phyloP scores from a whole-genome alignment of 371 early-diverging fungal species.

The Apophysomyces trapeziformis region DNA sequence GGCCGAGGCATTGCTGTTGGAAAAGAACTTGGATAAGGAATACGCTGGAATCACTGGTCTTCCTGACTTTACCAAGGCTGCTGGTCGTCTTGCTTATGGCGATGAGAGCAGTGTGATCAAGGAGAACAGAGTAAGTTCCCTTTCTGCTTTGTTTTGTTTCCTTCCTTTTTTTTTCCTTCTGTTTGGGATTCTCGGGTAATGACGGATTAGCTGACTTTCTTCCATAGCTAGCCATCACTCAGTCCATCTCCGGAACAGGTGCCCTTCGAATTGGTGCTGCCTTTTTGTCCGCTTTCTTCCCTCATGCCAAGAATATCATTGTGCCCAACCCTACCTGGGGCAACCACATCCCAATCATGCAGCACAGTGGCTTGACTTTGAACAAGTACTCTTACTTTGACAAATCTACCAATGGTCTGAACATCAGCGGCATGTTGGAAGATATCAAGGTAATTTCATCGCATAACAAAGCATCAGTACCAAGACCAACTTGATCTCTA shows the following conservation, averaged over 20 bases:
- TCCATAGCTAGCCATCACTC: slow-evolving; percentile 80
- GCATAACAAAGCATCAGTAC: not conserved
- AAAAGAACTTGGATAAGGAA: slow-evolving; percentile 87
- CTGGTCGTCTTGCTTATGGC: slow-evolving; percentile 91
- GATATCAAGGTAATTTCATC: slow-evolving; percentile 72
- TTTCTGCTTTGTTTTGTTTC: not conserved
- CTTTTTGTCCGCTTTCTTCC: slow-evolving; percentile 86
- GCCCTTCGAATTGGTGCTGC: slow-evolving; percentile 95
- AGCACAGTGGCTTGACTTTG: slow-evolving; percentile 88
- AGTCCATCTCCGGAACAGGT: slow-evolving; percentile 97
- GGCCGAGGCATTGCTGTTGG: slow-evolving; percentile 82
- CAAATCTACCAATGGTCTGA: slow-evolving; percentile 90
- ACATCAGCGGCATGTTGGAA: slow-evolving; percentile 90
- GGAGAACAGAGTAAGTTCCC: slow-evolving; percentile 68
- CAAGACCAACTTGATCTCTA: slow-evolving; percentile 1
- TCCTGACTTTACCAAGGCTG: slow-evolving; percentile 80
- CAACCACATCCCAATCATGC: slow-evolving; percentile 95
- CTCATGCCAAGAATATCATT: slow-evolving; percentile 86
- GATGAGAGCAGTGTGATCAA: slow-evolving; percentile 70
- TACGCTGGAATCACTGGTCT: slow-evolving; percentile 96
- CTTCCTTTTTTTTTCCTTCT: not conserved
- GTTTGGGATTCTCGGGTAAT: not conserved
- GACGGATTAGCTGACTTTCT: slow-evolving; percentile 10
- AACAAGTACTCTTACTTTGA: slow-evolving; percentile 95
- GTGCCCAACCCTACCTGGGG: slow-evolving; percentile 98